Percentiles rank a stretch among this genome's conserved stretches.
phyloP scores from a whole-genome alignment of 768 basidiomycete genomes.

The Serendipita sp. region DNA sequence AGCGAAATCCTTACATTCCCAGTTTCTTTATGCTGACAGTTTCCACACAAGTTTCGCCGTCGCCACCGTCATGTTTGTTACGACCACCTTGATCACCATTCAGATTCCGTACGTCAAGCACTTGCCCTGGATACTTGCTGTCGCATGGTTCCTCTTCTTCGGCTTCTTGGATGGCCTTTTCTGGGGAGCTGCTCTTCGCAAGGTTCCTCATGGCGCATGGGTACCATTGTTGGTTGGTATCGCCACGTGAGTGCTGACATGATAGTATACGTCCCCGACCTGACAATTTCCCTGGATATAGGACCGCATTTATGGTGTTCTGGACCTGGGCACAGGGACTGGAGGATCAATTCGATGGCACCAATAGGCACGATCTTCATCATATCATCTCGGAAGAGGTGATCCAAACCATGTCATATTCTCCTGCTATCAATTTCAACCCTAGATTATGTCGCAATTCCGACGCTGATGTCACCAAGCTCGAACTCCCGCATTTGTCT shows the following conservation, averaged over 20 bases:
- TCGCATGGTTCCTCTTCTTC: constrained; percentile 28
- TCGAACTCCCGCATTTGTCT: constrained; percentile 12
- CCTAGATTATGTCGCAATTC: not conserved
- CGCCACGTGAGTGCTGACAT: constrained; percentile 34
- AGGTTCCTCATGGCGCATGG: constrained; percentile 13
- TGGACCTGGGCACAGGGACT: constrained; percentile 50
- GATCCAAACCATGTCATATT: constrained; percentile 25
- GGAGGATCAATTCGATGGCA: constrained; percentile 47
- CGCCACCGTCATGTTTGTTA: constrained; percentile 36
- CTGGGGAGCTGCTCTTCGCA: constrained; percentile 46
- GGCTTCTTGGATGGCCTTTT: constrained; percentile 36
- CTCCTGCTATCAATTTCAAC: not conserved
- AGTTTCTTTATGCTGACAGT: not conserved
- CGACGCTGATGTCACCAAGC: constrained; percentile 6
- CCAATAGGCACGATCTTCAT: constrained; percentile 22
- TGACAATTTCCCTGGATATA: constrained; percentile 9
- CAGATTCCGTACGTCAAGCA: too few species aligned
- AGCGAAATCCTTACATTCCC: not conserved
- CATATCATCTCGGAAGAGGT: constrained; percentile 27
- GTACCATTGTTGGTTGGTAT: too few species aligned
- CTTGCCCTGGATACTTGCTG: constrained; percentile 26
- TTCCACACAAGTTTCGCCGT: constrained; percentile 40
- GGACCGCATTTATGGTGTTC: constrained; percentile 32
- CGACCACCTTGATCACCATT: too few species aligned
- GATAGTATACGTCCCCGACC: constrained; percentile 36